Evolutionary conservation across 306 rosid species (phyloP).

Genomic region (Notholithocarpus densiflorus): DNA sequence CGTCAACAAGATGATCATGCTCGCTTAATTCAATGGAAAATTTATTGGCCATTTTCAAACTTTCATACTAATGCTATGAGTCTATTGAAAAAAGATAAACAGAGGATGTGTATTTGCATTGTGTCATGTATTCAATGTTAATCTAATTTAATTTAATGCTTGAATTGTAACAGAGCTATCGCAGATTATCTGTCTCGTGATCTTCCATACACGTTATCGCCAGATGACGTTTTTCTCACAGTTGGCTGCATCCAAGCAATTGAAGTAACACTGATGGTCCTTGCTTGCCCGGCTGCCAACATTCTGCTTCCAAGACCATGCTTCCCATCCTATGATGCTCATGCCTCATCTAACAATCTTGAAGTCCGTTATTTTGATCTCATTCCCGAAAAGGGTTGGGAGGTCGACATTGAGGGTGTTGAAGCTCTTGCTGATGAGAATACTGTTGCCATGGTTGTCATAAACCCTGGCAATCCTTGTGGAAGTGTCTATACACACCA

Average conservation of each 20-base stretch:
- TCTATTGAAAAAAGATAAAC: too few species aligned
- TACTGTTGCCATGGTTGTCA: slow-evolving; percentile 32
- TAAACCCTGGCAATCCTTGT: slow-evolving; percentile 38
- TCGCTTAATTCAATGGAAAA: too few species aligned
- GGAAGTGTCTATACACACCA: slow-evolving; percentile 30
- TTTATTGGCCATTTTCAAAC: too few species aligned
- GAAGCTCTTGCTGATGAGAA: slow-evolving; percentile 28
- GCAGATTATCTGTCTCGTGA: slow-evolving; percentile 35
- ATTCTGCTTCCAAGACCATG: slow-evolving; percentile 32
- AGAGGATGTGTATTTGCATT: too few species aligned
- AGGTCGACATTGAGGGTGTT: slow-evolving; percentile 29
- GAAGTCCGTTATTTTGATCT: slow-evolving; percentile 29
- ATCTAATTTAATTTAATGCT: not conserved
- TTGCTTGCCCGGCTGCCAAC: slow-evolving; percentile 29
- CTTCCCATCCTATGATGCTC: slow-evolving; percentile 18
- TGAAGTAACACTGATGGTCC: slow-evolving; percentile 6
- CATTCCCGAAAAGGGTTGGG: slow-evolving; percentile 29
- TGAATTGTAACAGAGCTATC: slow-evolving; percentile 27
- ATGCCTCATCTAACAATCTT: slow-evolving; percentile 10
- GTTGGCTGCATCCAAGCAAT: slow-evolving; percentile 34
- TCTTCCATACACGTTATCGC: slow-evolving; percentile 21
- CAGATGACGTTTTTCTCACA: slow-evolving; percentile 27
- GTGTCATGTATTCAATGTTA: too few species aligned
- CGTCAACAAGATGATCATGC: too few species aligned
- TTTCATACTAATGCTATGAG: too few species aligned